Evolutionary conservation across 192 early-diverging fungal species (phyloP), one percentile per base, ranked within the genome.

Genomic region (Rhizophagus clarus): DNA sequence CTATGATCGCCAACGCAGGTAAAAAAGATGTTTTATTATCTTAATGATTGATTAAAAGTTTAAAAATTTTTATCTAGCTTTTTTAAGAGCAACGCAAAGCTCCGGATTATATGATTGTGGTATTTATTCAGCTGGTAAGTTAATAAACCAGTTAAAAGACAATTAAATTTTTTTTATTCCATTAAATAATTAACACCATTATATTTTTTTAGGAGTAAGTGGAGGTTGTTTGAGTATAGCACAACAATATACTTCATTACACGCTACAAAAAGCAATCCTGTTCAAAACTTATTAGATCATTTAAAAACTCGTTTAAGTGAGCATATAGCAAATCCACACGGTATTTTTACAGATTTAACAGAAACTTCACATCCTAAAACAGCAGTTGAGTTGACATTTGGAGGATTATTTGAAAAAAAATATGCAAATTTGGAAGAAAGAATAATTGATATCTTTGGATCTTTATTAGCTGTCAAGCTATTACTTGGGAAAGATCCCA

Each of bases 1-100:
- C 95, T 9, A 96, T 96, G 95, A 81, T 95, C 34, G 89, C 91
- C 12, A 90, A 88, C 24, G 76, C 89, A 17, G 93, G 76, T 78
- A 66, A 64, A 40, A 7, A 5, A 7, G 5, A 37, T 40, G 37
- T 40, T 40, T 7, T 40, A 40, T 8, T 40, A 7, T 40, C 6
- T 40, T 40, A 6, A 8, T 40, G 37, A 40, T 40, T 40, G 37
- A 40, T 40, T 40, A 40, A 40, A 0, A 40, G 37, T 40, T 40
- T 40, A 40, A 40, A 40, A 40, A 0, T 40, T 40, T 7, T 40
- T 40, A 40, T 40, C 62, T 82, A n/a, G 85, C 94, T 10, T 95
- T 91, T 72, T 81, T 94, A 66, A 87, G 87, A 4, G 92, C 88
- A 1, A 89, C 92, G 83, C 81, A 94, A 29, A 82, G 91, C 9